Evolutionary conservation across 768 basidiomycete species (phyloP).

Genomic region (Boletus sensibilis): DNA sequence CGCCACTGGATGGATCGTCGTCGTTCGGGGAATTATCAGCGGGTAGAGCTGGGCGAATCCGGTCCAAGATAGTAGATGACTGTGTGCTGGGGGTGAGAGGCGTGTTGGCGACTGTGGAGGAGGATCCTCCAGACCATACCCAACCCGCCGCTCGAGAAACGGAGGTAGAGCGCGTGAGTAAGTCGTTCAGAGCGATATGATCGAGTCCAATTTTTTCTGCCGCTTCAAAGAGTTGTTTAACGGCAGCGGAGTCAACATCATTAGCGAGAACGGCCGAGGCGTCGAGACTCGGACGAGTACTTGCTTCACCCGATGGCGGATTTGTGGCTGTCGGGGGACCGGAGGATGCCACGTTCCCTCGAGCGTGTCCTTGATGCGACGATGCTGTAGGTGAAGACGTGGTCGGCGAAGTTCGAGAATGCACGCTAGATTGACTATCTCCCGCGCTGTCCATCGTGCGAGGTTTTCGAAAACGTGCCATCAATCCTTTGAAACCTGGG

Average conservation of each 20-base stretch:
- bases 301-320: slow-evolving; percentile 15
- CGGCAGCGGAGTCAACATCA: slow-evolving; percentile 48
- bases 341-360: slow-evolving; percentile 33
- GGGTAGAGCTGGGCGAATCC: slow-evolving; percentile 15
- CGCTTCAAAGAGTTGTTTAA: slow-evolving; percentile 74
- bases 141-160: slow-evolving; percentile 53
- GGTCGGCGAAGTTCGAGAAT: slow-evolving; percentile 32
- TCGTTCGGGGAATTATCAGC: slow-evolving; percentile 29
- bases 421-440: slow-evolving; percentile 32
- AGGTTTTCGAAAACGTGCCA: slow-evolving; percentile 66
- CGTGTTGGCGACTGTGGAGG: slow-evolving; percentile 9
- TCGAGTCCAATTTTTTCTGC: slow-evolving; percentile 75
- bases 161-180: slow-evolving; percentile 71
- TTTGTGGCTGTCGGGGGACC: slow-evolving; percentile 11
- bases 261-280: slow-evolving; percentile 22
- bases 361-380: slow-evolving; percentile 31
- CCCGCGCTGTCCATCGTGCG: slow-evolving; percentile 28
- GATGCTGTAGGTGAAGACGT: slow-evolving; percentile 37
- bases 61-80: slow-evolving; percentile 9
- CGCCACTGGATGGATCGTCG: slow-evolving; percentile 33
- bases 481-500: slow-evolving; percentile 77
- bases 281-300: slow-evolving; percentile 24
- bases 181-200: slow-evolving; percentile 64
- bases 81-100: slow-evolving; percentile 26
- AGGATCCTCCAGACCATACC: slow-evolving; percentile 32